phyloP scores from a whole-genome alignment of 139 green algal species.

The Picochlorum sp. region DNA sequence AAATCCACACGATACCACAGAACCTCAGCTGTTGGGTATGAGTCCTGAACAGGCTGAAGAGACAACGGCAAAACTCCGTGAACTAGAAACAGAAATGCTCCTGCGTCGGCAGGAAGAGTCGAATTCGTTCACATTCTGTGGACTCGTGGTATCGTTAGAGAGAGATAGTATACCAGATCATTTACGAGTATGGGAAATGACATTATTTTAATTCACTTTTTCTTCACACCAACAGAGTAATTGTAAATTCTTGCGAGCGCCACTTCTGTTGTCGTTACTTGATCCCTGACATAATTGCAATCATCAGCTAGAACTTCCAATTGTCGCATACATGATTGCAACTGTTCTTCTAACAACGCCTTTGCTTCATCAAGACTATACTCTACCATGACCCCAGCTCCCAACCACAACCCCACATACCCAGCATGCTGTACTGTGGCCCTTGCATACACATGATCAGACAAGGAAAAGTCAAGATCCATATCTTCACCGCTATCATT shows the following conservation, averaged over 20 bases:
- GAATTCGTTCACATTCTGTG: slow-evolving; percentile 17
- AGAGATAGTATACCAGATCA: slow-evolving; percentile 23
- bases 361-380: slow-evolving; percentile 59
- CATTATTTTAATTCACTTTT: not conserved
- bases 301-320: slow-evolving; percentile 34
- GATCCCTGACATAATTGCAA: slow-evolving; percentile 51
- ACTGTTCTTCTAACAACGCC: slow-evolving; percentile 33
- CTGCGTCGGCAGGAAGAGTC: slow-evolving; percentile 24
- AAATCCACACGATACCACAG: slow-evolving; percentile 19
- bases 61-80: slow-evolving; percentile 27
- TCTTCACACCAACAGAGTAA: slow-evolving; percentile 43
- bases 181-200: slow-evolving; percentile 36
- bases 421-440: slow-evolving; percentile 36
- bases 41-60: slow-evolving; percentile 34
- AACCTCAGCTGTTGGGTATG: slow-evolving; percentile 35
- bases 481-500: slow-evolving; percentile 21
- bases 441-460: slow-evolving; percentile 54
- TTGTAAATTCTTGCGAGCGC: slow-evolving; percentile 77
- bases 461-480: slow-evolving; percentile 52
- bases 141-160: slow-evolving; percentile 19
- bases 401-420: slow-evolving; percentile 66
- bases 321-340: slow-evolving; percentile 32
- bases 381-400: slow-evolving; percentile 75
- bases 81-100: slow-evolving; percentile 31
- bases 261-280: slow-evolving; percentile 63